phyloP scores from a whole-genome alignment of 140 eudicot species.

The Senecio squalidus region DNA sequence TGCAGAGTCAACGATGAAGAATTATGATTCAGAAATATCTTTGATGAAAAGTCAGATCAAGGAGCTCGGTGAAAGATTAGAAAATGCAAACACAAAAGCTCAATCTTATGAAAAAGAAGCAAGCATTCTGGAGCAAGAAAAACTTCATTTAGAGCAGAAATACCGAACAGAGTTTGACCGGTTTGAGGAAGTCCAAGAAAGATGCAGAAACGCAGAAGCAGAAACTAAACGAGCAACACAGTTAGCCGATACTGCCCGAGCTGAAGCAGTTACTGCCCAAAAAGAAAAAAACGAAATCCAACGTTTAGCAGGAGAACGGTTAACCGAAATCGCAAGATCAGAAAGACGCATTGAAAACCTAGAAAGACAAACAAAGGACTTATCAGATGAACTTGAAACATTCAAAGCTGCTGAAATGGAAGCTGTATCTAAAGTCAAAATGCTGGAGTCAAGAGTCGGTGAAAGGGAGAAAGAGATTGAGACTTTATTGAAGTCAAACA shows the following conservation, averaged over 20 bases:
- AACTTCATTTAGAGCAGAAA: conserved; percentile 63
- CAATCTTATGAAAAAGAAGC: conserved; percentile 79
- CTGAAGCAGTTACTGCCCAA: conserved; percentile 84
- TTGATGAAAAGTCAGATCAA: conserved; percentile 52
- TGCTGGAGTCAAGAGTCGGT: conserved; percentile 61
- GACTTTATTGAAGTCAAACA: conserved; percentile 61
- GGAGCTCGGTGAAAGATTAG: conserved; percentile 57
- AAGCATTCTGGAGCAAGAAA: conserved; percentile 64
- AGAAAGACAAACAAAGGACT: conserved; percentile 53
- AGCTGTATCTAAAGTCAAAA: conserved; percentile 56
- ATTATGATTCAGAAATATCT: conserved; percentile 57
- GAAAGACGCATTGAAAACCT: conserved; percentile 68
- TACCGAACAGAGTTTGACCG: conserved; percentile 68
- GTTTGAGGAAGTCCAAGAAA: conserved; percentile 75
- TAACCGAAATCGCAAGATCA: conserved; percentile 61
- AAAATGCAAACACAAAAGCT: conserved; percentile 58
- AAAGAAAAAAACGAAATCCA: conserved; percentile 66
- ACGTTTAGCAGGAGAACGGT: conserved; percentile 57
- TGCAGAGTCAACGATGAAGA: conserved; percentile 77
- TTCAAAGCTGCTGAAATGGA: conserved; percentile 60
- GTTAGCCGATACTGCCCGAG: conserved; percentile 82
- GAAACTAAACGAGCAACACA: conserved; percentile 91
- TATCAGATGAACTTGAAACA: conserved; percentile 44
- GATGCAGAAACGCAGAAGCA: conserved; percentile 72
- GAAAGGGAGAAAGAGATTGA: conserved; percentile 88